Evolutionary conservation across 2,329 filamentous ascomycete species (phyloP).

Genomic region (Fusarium clavum): DNA sequence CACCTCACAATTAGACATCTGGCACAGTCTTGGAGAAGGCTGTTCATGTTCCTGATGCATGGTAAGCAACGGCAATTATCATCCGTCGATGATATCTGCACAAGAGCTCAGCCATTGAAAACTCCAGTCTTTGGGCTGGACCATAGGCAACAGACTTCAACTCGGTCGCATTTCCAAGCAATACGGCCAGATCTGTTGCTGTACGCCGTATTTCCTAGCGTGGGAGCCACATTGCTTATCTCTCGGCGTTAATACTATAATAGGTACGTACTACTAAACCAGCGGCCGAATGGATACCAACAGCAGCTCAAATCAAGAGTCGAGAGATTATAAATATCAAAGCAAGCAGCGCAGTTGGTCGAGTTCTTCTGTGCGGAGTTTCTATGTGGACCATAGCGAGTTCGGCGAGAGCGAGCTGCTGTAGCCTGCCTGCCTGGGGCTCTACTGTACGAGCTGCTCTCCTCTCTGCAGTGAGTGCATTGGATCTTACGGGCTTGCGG

Average conservation of each 20-base stretch:
- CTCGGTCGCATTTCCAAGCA: constrained; percentile 31
- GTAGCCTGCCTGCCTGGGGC: not conserved
- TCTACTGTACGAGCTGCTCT: not conserved
- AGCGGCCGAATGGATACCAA: constrained; percentile 34
- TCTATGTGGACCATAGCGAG: constrained; percentile 39
- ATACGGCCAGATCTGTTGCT: constrained; percentile 21
- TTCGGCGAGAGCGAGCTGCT: constrained; percentile 29
- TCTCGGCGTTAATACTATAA: constrained; percentile 27
- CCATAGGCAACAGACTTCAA: not conserved
- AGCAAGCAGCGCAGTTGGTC: constrained; percentile 29
- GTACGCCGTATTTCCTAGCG: constrained; percentile 39
- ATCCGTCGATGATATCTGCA: constrained; percentile 18
- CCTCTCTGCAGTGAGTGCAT: constrained; percentile 3
- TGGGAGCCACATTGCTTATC: constrained; percentile 42
- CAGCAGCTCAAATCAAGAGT: constrained; percentile 42
- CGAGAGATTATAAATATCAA: constrained; percentile 48
- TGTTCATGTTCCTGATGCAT: constrained; percentile 14
- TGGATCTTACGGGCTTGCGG: constrained; percentile 35
- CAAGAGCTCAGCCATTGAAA: not conserved
- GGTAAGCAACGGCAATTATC: constrained; percentile 24
- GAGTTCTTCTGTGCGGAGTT: constrained; percentile 38
- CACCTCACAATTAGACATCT: constrained; percentile 7
- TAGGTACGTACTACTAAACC: constrained; percentile 19
- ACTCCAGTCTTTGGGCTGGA: constrained; percentile 2
- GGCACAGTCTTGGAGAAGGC: constrained; percentile 25